Evolutionary conservation across 257 asterid genomes (phyloP), one percentile per base, ranked within the genome.

Genomic region (Agastache rugosa): DNA sequence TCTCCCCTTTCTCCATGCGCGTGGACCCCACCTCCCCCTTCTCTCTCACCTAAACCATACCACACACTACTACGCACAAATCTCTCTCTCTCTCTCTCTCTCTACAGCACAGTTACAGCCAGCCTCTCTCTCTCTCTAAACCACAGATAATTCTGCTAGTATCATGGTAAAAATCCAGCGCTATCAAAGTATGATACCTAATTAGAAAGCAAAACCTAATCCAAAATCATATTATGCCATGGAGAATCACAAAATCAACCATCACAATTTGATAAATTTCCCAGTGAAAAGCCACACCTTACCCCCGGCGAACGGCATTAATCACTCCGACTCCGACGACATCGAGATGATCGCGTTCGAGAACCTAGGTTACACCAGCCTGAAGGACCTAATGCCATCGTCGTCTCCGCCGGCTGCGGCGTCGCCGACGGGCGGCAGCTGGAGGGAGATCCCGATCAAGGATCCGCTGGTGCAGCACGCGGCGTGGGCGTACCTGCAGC

Each of bases 401-500:
- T 79, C 93, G 6, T 83, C 96, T 1, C 81, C 90, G 10, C 51
- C 84, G 61, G 44, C 88, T 11, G 31, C 69, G 71, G 5, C 60
- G 27, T 80, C 92, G 0, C 86, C 97, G 34, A 72, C 67, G 0
- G 51, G 63, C 20, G 55, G 78, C 25, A 86, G 96, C 85, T 91
- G 93, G 97, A 61, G 81, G 71, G 97, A 89, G 82, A 91, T 93
- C 10, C 96, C 90, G 50, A 84, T 93, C 78, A 91, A 81, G 82
- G 96, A 93, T 53, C 96, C 96, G 14, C 69, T 93, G 2, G 69
- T 93, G 64, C 91, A 91, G 87, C 96, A 88, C 73, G 98, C 97
- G 3, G 98, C 96, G 47, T 88, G 96, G 96, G 97, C 97, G 31
- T 93, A 89, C 80, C 90, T 93, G 76, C 92, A 89, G 73, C 96